Evolutionary conservation across 2,329 filamentous ascomycete species (phyloP).

Genomic region (Pestalotiopsis sp.): DNA sequence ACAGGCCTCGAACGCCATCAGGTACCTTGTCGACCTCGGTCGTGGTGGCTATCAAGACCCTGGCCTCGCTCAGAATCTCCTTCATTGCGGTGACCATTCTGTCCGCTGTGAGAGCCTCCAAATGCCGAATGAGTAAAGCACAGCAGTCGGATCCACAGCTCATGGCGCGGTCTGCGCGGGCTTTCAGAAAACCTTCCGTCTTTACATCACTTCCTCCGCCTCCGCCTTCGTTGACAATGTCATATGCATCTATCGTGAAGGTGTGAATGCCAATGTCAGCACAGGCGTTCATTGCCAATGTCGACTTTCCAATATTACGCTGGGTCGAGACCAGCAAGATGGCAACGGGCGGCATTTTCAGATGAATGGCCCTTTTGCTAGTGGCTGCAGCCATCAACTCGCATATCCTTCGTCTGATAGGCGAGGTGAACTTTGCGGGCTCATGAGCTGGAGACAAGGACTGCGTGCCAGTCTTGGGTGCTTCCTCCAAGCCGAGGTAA

Average conservation of each 20-base stretch:
- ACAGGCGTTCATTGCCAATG: constrained; percentile 74
- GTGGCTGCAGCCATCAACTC: constrained; percentile 89
- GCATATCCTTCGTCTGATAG: constrained; percentile 71
- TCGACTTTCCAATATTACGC: constrained; percentile 90
- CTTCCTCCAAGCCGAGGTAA: constrained; percentile 77
- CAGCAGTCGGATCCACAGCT: constrained; percentile 85
- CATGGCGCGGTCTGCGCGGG: constrained; percentile 84
- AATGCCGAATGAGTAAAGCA: constrained; percentile 81
- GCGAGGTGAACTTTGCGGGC: constrained; percentile 54
- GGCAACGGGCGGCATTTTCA: constrained; percentile 85
- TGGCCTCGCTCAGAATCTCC: constrained; percentile 76
- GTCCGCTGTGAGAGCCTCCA: constrained; percentile 90
- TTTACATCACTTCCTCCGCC: constrained; percentile 89
- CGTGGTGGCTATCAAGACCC: constrained; percentile 90
- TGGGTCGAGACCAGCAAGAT: constrained; percentile 91
- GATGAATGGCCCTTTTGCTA: constrained; percentile 81
- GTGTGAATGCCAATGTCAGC: constrained; percentile 88
- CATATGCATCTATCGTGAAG: constrained; percentile 88
- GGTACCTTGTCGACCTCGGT: constrained; percentile 95
- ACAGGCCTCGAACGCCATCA: constrained; percentile 84
- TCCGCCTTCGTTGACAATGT: constrained; percentile 89
- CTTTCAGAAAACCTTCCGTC: constrained; percentile 87
- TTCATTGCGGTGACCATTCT: constrained; percentile 84
- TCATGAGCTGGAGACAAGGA: constrained; percentile 45
- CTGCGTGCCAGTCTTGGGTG: constrained; percentile 53